Evolutionary conservation across 2,329 filamentous ascomycete genomes (phyloP), one percentile per base, ranked within the genome.

Genomic region (Fusarium sp.): DNA sequence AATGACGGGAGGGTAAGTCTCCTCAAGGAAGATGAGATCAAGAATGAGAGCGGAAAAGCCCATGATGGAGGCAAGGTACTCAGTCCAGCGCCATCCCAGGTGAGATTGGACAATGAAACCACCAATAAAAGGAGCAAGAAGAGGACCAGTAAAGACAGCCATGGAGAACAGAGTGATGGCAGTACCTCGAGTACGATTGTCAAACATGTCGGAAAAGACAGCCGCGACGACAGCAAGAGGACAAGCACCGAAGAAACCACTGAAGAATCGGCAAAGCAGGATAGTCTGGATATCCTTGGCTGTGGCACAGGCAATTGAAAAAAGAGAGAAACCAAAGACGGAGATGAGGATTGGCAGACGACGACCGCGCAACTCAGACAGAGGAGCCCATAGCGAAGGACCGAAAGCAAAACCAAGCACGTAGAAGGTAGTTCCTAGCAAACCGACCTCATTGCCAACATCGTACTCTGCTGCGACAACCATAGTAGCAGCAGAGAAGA

Each of bases 21-120:
- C 90, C 74, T 86, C 80, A 58, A 92, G 81, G 79, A 90, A 87
- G 71, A 91, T 65, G 7, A 90, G 57, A 74, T 90, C 86, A 48
- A 90, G 79, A 28, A 79, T 70, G 67, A 90, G 87, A 56, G 88
- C 86, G 24, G 83, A 61, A 62, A 87, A 88, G 32, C 90, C 88
- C 83, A 92, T 88, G 68, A 91, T 86, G 59, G 85, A 80, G 24
- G 81, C 77, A 28, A 90, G 78, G 75, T 90, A 92, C 79, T 90
- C 85, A 6, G 89, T 92, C 90, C 90, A 93, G 65, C 90, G 86
- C 90, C 90, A 93, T 62, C 89, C 89, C 30, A 91, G 83, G 72
- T 87, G 78, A 8, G 86, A 87, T 22, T 87, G 79, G 28, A 83
- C 83, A 47, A 90, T 90, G 79, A 89, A 92, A 19, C 89, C 89